These are phyloP conservation scores for Lindgomyces ingoldianus DNA, from an alignment of 495 filamentous ascomycete species.

Conservation along the genomic window DNA sequence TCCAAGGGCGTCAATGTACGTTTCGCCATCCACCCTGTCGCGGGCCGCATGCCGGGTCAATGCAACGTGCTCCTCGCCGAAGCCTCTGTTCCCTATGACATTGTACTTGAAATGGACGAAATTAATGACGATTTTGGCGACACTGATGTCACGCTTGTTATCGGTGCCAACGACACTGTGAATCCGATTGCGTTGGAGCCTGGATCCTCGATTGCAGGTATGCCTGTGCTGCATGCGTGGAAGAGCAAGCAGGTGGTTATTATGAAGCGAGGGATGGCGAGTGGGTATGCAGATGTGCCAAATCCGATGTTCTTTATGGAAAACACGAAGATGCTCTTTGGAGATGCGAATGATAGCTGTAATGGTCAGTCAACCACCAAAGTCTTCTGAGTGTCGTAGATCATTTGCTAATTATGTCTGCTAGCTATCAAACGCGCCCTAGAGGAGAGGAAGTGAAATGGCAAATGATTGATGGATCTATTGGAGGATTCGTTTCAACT, in stretches of 20 bases:
- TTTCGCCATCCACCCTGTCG: slow-evolving; percentile 85
- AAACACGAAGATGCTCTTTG: slow-evolving; percentile 80
- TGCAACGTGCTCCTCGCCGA: slow-evolving; percentile 84
- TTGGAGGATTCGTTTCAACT: too few species aligned
- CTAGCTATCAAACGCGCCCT: slow-evolving; percentile 38
- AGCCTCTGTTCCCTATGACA: slow-evolving; percentile 80
- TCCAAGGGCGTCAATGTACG: slow-evolving; percentile 71
- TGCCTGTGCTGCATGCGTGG: slow-evolving; percentile 85
- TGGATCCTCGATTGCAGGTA: slow-evolving; percentile 76
- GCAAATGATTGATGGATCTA: not conserved
- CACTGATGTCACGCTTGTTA: slow-evolving; percentile 81
- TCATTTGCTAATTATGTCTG: not conserved
- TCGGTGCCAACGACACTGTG: slow-evolving; percentile 83
- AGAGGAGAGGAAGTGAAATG: slow-evolving; percentile 33
- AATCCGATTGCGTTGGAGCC: slow-evolving; percentile 81
- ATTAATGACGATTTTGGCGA: slow-evolving; percentile 85
- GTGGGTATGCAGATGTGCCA: slow-evolving; percentile 81
- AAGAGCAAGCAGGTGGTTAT: slow-evolving; percentile 87
- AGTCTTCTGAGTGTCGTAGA: not conserved
- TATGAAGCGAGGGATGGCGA: slow-evolving; percentile 81
- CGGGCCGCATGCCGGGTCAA: slow-evolving; percentile 82
- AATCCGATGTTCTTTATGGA: slow-evolving; percentile 90
- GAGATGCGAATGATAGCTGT: slow-evolving; percentile 76
- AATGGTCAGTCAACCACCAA: slow-evolving; percentile 61
- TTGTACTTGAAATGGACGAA: slow-evolving; percentile 72